A percentile compares a stretch with the other conserved stretches of the same genome.
Conservation (phyloP, 2,329 filamentous ascomycete species). For the Phialocephala sp. region DNA sequence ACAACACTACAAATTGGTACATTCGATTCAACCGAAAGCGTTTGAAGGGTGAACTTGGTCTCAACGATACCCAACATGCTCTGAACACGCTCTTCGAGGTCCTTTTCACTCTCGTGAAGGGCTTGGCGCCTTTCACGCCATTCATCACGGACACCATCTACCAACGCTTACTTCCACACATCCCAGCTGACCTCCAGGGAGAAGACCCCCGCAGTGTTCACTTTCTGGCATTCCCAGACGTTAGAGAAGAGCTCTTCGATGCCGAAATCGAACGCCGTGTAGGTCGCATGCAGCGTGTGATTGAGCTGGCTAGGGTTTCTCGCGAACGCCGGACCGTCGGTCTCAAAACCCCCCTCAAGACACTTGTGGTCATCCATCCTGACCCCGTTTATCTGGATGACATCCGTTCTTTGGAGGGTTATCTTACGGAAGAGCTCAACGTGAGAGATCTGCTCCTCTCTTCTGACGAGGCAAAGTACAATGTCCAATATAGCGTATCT, state of each 20-base stretch:
- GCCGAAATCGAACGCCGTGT: conserved; percentile 85
- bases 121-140: conserved; percentile 91
- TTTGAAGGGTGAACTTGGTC: conserved; percentile 86
- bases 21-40: conserved; percentile 93
- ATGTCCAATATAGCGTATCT: conserved; percentile 86
- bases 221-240: conserved; percentile 89
- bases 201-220: conserved; percentile 87
- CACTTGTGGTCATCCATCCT: conserved; percentile 85
- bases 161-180: conserved; percentile 78
- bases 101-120: conserved; percentile 84
- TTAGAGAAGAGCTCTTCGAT: conserved; percentile 87
- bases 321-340: conserved; percentile 85
- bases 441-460: conserved; percentile 84
- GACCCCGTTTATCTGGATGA: conserved; percentile 86
- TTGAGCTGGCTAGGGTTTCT: conserved; percentile 86
- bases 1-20: conserved; percentile 99
- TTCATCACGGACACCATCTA: conserved; percentile 98
- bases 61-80: conserved; percentile 86
- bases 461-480: conserved; percentile 87
- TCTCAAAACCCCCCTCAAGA: conserved; percentile 90
- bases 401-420: conserved; percentile 81
- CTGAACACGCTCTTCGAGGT: conserved; percentile 95
- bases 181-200: conserved; percentile 72
- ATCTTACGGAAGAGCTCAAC: conserved; percentile 92
- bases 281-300: conserved; percentile 91